Base-by-base conservation (phyloP, 371 early-diverging fungal genomes). In the Fennellomyces sp. region DNA sequence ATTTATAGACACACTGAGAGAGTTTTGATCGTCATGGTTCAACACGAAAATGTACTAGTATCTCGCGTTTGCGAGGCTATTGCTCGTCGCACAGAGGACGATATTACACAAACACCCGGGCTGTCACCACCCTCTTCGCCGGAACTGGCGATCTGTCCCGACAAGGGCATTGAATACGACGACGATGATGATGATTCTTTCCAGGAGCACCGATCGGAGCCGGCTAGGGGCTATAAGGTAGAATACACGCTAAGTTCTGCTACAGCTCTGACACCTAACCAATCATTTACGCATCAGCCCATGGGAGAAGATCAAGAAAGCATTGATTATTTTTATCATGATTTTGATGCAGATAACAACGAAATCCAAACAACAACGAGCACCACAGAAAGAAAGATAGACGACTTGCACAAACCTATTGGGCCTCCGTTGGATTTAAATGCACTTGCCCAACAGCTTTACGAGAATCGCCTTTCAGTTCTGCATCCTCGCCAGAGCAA, bases 391-490 rank as follows among this genome's bases (percentile, higher is more conserved):
- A 31, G 31, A 21, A 10, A 8, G 11, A 7, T 36, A 31, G 6
- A 23, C 10, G 39, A 55, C 27, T 19, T 33, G 19, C 25, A n/a
- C n/a, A n/a, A n/a, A n/a, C n/a, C n/a, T n/a, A n/a, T n/a, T n/a
- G n/a, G n/a, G n/a, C n/a, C n/a, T n/a, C 48, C 47, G 2, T 73
- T 78, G 58, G 66, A 78, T 52, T 53, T 78, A 13, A 64, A 68
- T 15, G 66, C 65, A 3, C 73, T 78, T 60, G 78, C 78, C 26
- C 54, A 60, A 23, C 68, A 74, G 33, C 58, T 78, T 19, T 72
- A 78, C 53, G 71, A 73, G 23, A 62, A 74, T 47, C 66, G 78
- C 3, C 52, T 75, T 17, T 78, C 78, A 0, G 69, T 78, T 11
- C 50, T 78, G 0, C 75, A 75, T 49, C 60, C 63, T 13, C 67